Percentiles rank a stretch among this genome's conserved stretches.
These are phyloP conservation scores for Dendrothele bispora DNA, from an alignment of 768 basidiomycete genomes.

Conservation along the genomic window DNA sequence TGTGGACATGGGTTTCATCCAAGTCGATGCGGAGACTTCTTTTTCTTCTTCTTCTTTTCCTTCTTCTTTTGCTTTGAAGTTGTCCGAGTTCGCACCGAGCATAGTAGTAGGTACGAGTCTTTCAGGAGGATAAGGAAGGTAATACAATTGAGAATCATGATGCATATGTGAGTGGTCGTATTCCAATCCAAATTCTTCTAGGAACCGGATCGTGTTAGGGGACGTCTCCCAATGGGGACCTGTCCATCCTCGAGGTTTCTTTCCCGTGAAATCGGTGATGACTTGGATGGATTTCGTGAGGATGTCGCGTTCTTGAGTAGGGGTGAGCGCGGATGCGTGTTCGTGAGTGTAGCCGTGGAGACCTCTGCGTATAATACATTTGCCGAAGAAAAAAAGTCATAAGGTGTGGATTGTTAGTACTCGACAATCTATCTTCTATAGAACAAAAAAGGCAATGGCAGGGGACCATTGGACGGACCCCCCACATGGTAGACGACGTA, in stretches of 20 bases:
- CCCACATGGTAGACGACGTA: too few species aligned
- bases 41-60: background rate
- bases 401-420: background rate
- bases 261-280: background rate
- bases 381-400: background rate
- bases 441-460: background rate
- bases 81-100: background rate
- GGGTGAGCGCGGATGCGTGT: background rate
- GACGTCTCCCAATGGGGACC: background rate
- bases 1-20: background rate
- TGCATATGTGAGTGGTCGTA: background rate
- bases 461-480: too few species aligned
- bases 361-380: background rate
- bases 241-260: background rate
- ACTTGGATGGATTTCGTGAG: background rate
- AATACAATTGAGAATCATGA: background rate
- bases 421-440: background rate
- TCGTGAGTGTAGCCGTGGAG: background rate
- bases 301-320: background rate
- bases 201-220: background rate
- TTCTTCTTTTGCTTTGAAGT: background rate
- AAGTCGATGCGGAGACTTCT: background rate
- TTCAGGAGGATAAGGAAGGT: background rate
- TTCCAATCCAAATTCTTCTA: background rate
- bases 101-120: too few species aligned